Percentiles rank a stretch among this genome's conserved stretches.
Evolutionary conservation across 2,329 filamentous ascomycete genomes (phyloP).

Genomic region (Pseudopyricularia cyperi): DNA sequence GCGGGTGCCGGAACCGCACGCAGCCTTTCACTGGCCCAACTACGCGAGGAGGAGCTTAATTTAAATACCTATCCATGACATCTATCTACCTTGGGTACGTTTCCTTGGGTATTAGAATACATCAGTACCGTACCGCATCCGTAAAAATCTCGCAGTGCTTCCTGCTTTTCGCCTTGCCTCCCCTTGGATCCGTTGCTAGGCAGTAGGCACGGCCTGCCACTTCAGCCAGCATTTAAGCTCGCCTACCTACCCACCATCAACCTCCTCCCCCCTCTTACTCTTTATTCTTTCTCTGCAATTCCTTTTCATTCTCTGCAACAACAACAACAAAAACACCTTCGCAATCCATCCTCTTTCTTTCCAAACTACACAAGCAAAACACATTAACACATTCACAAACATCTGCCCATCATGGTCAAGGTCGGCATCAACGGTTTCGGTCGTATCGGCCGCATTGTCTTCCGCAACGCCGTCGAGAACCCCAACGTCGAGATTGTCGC

Average conservation of each 20-base stretch:
- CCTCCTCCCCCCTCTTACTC: background rate
- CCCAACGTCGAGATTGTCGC: constrained; percentile 83
- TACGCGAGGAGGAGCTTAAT: no score
- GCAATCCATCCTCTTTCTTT: background rate
- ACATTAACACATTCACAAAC: constrained; percentile 2
- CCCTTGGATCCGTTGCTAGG: no score
- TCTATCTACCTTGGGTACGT: no score
- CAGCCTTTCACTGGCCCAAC: no score
- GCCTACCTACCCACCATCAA: background rate
- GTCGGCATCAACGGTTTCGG: constrained; percentile 99
- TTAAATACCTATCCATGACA: no score
- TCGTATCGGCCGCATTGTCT: constrained; percentile 97
- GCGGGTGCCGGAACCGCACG: no score
- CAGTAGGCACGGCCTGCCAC: no score
- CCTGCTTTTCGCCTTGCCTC: no score
- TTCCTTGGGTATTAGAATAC: no score
- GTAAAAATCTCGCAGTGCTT: no score
- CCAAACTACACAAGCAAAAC: no score
- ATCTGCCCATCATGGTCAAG: constrained; percentile 42
- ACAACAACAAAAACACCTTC: background rate
- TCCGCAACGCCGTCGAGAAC: constrained; percentile 94
- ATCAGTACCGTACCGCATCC: no score
- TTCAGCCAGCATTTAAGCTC: background rate
- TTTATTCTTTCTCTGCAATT: constrained; percentile 1
- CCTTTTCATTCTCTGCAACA: background rate